These are phyloP conservation scores for Dichotomopilus funicola DNA, from an alignment of 2,329 filamentous ascomycete species.

Conservation along the genomic window DNA sequence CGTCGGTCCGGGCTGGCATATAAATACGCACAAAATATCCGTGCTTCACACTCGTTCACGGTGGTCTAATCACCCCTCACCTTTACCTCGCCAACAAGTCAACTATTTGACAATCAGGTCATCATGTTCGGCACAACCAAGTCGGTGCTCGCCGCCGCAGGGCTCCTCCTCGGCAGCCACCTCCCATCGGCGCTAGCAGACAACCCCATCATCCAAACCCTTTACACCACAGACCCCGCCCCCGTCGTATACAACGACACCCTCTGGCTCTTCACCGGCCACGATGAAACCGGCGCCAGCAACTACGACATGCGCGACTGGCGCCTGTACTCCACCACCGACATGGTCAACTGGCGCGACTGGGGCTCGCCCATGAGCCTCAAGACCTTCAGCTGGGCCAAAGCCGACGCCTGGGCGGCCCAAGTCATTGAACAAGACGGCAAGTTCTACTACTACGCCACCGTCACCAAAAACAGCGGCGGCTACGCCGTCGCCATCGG, in stretches of 20 bases:
- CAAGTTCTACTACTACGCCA: constrained; percentile 1
- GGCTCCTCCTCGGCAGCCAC: no score
- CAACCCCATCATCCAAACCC: background rate
- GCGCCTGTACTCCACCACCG: background rate
- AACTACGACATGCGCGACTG: background rate
- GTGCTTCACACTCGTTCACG: no score
- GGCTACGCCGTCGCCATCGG: background rate
- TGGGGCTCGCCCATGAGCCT: background rate
- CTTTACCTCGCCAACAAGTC: no score
- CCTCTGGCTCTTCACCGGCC: background rate
- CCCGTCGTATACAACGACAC: background rate
- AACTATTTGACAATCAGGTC: no score
- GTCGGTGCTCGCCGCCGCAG: no score
- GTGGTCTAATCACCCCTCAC: no score
- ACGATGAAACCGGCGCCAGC: background rate
- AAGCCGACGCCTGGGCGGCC: background rate
- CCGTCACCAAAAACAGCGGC: background rate
- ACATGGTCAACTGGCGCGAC: constrained; percentile 4
- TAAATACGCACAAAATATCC: no score
- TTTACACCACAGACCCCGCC: background rate
- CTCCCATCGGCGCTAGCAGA: background rate
- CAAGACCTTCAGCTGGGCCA: background rate
- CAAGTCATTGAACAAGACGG: background rate
- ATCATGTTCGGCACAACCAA: no score
- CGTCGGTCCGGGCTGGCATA: no score